Conservation (phyloP, 768 basidiomycete genomes). For the Boletus patriciae region DNA sequence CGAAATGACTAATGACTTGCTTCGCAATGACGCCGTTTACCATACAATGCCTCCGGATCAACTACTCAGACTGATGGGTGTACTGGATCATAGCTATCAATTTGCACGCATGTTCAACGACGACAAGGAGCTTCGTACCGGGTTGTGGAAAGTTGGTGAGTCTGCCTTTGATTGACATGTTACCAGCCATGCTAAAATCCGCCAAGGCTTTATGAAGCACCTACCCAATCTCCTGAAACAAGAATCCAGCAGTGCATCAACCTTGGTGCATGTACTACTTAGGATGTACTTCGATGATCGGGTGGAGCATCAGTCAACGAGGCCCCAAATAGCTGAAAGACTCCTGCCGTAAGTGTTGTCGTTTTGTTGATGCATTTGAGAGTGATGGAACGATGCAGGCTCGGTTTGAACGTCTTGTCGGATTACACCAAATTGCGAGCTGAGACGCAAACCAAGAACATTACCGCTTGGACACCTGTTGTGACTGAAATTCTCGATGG, state of each 20-base stretch:
- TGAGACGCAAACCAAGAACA: constrained; percentile 93
- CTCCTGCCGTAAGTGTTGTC: constrained; percentile 58
- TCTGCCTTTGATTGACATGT: constrained; percentile 21
- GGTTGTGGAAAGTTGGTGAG: constrained; percentile 99
- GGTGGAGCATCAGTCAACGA: constrained; percentile 81
- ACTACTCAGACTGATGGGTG: constrained; percentile 89
- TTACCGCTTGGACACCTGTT: constrained; percentile 98
- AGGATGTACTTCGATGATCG: constrained; percentile 93
- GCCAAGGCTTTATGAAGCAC: constrained; percentile 98
- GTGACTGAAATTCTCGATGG: constrained; percentile 93
- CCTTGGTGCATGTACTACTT: constrained; percentile 86
- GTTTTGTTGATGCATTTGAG: neutral
- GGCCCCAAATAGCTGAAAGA: constrained; percentile 75
- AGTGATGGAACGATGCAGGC: constrained; percentile 43
- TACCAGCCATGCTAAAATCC: constrained; percentile 1
- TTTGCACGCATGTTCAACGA: constrained; percentile 98
- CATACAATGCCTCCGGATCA: constrained; percentile 92
- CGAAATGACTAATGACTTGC: constrained; percentile 93
- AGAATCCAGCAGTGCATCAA: constrained; percentile 95
- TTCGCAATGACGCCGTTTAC: constrained; percentile 92
- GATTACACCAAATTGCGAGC: constrained; percentile 88
- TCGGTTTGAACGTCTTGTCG: constrained; percentile 83
- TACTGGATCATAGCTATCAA: constrained; percentile 95
- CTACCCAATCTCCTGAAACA: constrained; percentile 96
- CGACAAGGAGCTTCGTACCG: constrained; percentile 94